phyloP scores from a whole-genome alignment of 768 basidiomycete species.

The Dioszegia crocea region DNA sequence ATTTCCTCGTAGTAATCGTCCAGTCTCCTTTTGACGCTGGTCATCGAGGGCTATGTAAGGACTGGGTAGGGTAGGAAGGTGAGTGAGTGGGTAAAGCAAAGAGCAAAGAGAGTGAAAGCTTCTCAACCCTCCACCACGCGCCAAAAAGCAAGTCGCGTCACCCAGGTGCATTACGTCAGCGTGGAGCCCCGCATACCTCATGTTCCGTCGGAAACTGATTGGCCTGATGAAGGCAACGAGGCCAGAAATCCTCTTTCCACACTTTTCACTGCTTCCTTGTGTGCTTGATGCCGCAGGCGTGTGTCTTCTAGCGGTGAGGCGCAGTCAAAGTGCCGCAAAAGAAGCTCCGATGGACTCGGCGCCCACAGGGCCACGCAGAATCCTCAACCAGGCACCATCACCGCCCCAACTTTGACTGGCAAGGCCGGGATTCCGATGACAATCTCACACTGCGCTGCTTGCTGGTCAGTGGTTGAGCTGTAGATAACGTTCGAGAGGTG shows the following conservation, averaged over 20 bases:
- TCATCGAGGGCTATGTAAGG: neutral
- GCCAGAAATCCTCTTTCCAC: no score
- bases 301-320: no score
- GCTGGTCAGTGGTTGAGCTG: no score
- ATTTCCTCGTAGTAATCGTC: conserved; percentile 1
- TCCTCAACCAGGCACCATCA: neutral
- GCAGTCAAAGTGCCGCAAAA: no score
- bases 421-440: neutral
- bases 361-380: neutral
- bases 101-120: neutral
- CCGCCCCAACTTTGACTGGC: no score
- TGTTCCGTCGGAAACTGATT: neutral
- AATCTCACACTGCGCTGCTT: neutral
- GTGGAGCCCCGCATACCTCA: neutral
- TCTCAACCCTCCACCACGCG: neutral
- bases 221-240: neutral
- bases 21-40: neutral
- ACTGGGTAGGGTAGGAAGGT: neutral
- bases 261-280: no score
- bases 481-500: no score
- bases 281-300: no score
- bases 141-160: conserved; percentile 10
- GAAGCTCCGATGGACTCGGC: neutral
- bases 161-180: neutral
- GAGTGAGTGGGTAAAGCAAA: neutral